Percentiles rank a stretch among this genome's conserved stretches.
Conservation (phyloP, 805 yeast genomes). For the Starmera caribaea region DNA sequence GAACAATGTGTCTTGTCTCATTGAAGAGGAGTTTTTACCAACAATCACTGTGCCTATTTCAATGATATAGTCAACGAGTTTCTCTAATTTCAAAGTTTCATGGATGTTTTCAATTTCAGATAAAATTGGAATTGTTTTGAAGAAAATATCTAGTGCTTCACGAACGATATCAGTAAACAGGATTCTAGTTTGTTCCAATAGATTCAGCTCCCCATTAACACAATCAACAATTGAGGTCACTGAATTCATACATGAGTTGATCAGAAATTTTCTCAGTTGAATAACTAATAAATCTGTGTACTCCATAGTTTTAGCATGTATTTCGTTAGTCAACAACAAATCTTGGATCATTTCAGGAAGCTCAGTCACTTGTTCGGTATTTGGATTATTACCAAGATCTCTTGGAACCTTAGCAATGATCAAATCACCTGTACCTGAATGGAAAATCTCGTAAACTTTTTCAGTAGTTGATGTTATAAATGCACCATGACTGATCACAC, state of each 20-base stretch:
- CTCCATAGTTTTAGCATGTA: conserved; percentile 18
- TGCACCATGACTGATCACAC: conserved; percentile 80
- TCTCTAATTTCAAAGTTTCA: conserved; percentile 17
- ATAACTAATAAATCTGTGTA: conserved; percentile 41
- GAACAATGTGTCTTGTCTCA: conserved; percentile 44
- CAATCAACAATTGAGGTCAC: conserved; percentile 72
- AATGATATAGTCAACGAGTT: conserved; percentile 27
- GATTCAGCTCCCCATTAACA: conserved; percentile 65
- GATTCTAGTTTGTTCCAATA: conserved; percentile 29
- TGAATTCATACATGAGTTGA: conserved; percentile 80
- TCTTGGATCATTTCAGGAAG: conserved; percentile 14
- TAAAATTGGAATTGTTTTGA: conserved; percentile 20
- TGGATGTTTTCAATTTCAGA: conserved; percentile 13
- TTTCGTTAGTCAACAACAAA: conserved; percentile 6
- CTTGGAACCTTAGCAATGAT: conserved; percentile 49
- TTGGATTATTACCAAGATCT: conserved; percentile 8
- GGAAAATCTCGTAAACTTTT: conserved; percentile 37
- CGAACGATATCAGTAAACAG: conserved; percentile 23
- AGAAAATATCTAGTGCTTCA: conserved; percentile 24
- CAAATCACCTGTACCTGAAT: conserved; percentile 66
- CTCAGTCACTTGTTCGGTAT: conserved; percentile 1
- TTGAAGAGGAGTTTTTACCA: conserved; percentile 42
- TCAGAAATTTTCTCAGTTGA: conserved; percentile 68
- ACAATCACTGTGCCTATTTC: conserved; percentile 35
- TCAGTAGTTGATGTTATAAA: conserved; percentile 28